These are phyloP conservation scores for Boletus vermiculosoides DNA, from an alignment of 768 basidiomycete genomes.

Conservation along the genomic window DNA sequence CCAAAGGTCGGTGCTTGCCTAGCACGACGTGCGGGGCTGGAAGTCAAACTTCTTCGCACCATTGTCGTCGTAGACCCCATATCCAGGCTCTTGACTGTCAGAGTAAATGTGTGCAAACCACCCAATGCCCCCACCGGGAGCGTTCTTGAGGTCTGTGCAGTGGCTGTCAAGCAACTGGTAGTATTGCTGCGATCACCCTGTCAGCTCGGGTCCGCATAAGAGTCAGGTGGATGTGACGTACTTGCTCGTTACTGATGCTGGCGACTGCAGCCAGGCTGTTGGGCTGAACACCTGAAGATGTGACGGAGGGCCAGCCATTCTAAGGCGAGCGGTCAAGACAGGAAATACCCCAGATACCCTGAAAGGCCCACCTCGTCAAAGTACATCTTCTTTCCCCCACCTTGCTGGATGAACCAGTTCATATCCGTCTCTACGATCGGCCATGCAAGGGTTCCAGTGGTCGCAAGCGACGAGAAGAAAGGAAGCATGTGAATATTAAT, in stretches of 20 bases:
- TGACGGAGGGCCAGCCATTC: slow-evolving; percentile 79
- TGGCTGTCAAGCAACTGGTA: slow-evolving; percentile 61
- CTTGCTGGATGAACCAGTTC: slow-evolving; percentile 65
- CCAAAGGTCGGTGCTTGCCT: slow-evolving; percentile 1
- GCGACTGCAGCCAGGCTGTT: slow-evolving; percentile 64
- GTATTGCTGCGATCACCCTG: slow-evolving; percentile 40
- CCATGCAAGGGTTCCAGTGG: slow-evolving; percentile 57
- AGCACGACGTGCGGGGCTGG: slow-evolving; percentile 62
- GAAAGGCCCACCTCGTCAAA: slow-evolving; percentile 54
- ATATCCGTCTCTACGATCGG: slow-evolving; percentile 57
- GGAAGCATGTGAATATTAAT: slow-evolving; percentile 73
- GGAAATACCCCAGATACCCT: not conserved
- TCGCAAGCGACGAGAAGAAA: slow-evolving; percentile 46
- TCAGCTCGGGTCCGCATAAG: not conserved
- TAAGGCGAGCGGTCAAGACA: slow-evolving; percentile 24
- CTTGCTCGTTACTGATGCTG: slow-evolving; percentile 59
- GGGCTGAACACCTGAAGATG: slow-evolving; percentile 58
- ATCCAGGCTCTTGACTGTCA: slow-evolving; percentile 63
- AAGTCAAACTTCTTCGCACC: slow-evolving; percentile 62
- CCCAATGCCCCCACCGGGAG: slow-evolving; percentile 61
- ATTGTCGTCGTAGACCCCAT: slow-evolving; percentile 57
- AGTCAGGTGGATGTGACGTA: slow-evolving; percentile 27
- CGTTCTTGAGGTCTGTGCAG: slow-evolving; percentile 60
- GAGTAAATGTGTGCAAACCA: slow-evolving; percentile 85
- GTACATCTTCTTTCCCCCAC: slow-evolving; percentile 71